Base-by-base conservation (phyloP, 1,139 yeast species). In the Taiozyma onychis region DNA sequence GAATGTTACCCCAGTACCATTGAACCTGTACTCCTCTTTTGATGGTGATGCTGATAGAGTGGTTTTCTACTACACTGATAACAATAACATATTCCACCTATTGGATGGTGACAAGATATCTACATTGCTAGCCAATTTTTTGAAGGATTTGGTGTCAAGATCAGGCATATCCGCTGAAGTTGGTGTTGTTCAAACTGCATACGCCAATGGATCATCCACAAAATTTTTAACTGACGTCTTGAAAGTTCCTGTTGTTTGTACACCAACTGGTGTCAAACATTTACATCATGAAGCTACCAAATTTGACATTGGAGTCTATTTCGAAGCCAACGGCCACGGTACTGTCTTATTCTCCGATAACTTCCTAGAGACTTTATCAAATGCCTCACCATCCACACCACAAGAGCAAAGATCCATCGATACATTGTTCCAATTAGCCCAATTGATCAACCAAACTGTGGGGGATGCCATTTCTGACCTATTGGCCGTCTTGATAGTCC, bases 311-410 rank as follows among this genome's bases (percentile, higher is more conserved):
- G 99, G 99, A 26, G 83, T 93, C 24, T 93, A 95, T 69, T 93
- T 93, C 62, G 99, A 93, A 72, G 99, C 99, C 48, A 93, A 93
- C 65, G 99, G 99, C n/a, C 99, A 93, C 63, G 99, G 99, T 14
- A 95, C 99, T 0, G 96, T 93, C 5, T 72, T 90, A 22, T 95
- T 93, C 65, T 80, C 88, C 7, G 75, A 78, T 0, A 76, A 76
- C 21, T 88, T 78, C 50, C 78, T 74, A 56, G 66, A 62, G 37
- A 70, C 70, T 7, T 69, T 72, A 26, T 71, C 70, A 45, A 63
- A 66, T 48, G 54, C 66, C 3, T 46, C 53, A 7, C 60, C 63
- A 41, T 51, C 56, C 1, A 51, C 65, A 6, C 63, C 62, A n/a
- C 60, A 59, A 30, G 58, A 59, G 28, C 50, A 57, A 32, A 50